These are phyloP conservation scores for Penicillium antarcticum DNA, from an alignment of 495 filamentous ascomycete species.

Conservation along the genomic window DNA sequence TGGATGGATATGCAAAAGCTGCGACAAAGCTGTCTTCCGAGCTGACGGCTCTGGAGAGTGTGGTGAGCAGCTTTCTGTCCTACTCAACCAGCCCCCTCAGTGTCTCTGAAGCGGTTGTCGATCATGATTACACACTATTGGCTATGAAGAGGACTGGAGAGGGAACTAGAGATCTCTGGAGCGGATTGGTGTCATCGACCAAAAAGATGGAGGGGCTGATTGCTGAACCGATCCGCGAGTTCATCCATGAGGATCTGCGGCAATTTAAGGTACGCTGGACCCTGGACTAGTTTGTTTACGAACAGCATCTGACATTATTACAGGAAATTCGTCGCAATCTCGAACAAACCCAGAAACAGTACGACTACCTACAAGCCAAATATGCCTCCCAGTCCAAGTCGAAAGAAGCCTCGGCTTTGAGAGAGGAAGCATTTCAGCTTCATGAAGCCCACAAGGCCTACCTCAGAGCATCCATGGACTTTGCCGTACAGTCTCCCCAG, in stretches of 20 bases:
- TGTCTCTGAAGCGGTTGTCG: constrained; percentile 75
- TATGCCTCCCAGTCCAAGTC: constrained; percentile 84
- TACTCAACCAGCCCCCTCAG: constrained; percentile 67
- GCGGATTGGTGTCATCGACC: constrained; percentile 61
- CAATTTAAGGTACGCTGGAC: constrained; percentile 52
- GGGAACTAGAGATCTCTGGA: constrained; percentile 82
- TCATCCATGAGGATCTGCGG: constrained; percentile 70
- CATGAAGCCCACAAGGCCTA: constrained; percentile 92
- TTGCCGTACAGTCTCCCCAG: constrained; percentile 80
- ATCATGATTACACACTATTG: constrained; percentile 90
- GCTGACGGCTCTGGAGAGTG: constrained; percentile 62
- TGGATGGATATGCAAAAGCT: constrained; percentile 78
- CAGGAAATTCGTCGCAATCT: constrained; percentile 71
- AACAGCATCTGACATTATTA: constrained; percentile 34
- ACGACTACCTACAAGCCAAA: constrained; percentile 73
- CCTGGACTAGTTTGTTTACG: background rate
- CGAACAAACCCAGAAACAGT: constrained; percentile 77
- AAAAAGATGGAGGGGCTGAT: constrained; percentile 73
- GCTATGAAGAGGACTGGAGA: constrained; percentile 83
- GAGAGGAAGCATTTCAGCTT: constrained; percentile 94
- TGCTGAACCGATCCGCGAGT: constrained; percentile 75
- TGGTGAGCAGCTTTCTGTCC: constrained; percentile 69
- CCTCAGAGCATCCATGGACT: constrained; percentile 89
- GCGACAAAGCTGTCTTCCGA: constrained; percentile 76
- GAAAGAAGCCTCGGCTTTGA: constrained; percentile 83